Evolutionary conservation across 83 land plant genomes (phyloP), one percentile per base, ranked within the genome.

Genomic region (Picea engelmannii): DNA sequence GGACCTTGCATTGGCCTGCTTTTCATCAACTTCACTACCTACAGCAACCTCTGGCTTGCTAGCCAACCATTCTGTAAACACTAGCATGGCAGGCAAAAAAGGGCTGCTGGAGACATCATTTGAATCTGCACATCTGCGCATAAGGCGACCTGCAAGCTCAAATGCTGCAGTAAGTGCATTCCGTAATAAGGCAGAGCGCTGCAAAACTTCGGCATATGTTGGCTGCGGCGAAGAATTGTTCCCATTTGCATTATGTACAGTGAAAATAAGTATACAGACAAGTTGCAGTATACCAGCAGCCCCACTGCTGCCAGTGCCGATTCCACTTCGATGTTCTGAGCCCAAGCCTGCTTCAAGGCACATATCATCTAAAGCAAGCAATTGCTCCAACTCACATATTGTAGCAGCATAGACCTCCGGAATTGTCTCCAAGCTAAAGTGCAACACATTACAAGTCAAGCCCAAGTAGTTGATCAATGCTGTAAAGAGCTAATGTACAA

Each of bases 1-100:
- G 62, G 79, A 18, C 63, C 89, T 79, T 78, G 89, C 89, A 81
- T 67, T 79, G 27, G 76, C 84, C 81, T 85, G 84, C 27, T 87
- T 82, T 74, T 85, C 89, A 64, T 87, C 81, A 13, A 66, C 74
- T 47, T 87, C 89, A 85, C 63, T 87, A 24, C 81, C 84, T 47
- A 85, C 52, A 24, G 87, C 79, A 65, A 87, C 75, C 74, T 85
- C 88, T 59, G 79, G 81, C 81, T 83, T 76, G 85, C 88, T 59
- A 84, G 69, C 81, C 84, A 79, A 81, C 89, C 87, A 85, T 60
- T 74, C 85, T 66, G 68, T 55, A 74, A 87, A 86, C 24, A 87
- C 67, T 40, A 87, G 76, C 75, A 87, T 71, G 12, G 84, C 80
- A 47, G 89, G 89, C 23, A 87, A 78, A 55, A 85, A 63, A 16